Base-by-base conservation (phyloP, 2,329 filamentous ascomycete genomes). In the Xylariales sp. region DNA sequence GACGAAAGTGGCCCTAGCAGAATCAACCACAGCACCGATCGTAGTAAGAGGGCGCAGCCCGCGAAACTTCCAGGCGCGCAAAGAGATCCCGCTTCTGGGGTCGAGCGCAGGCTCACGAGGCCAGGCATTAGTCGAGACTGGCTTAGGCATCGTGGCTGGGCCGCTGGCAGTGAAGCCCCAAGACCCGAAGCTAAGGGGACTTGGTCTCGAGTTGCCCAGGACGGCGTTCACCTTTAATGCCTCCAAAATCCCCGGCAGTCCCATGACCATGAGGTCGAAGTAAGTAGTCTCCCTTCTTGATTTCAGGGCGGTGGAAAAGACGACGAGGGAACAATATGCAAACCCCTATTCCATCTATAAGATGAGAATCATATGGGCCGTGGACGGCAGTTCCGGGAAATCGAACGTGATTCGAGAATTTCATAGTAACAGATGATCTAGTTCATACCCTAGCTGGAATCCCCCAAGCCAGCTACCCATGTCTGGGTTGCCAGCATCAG, bases 1-100 rank as follows among this genome's bases (percentile, higher is more conserved):
- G n/a, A 86, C 86, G 41, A 97, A 94, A 79, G 87, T 93, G 41
- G 87, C 93, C 7, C 86, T 97, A 59, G 92, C 91, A 59, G 94
- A 97, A 80, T 90, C 93, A 16, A 90, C 90, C 36, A 97, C 95
- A 0, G 92, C 93, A 0, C 93, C 95, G 1, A 95, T 98, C 73
- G 97, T 98, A 62, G 95, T 98, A 36, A 91, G 95, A 69, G 95
- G 95, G 43, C 89, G 95, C 74, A 97, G 94, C 79, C 95, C 95
- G 3, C 88, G 95, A 45, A 98, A 98, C 80, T 98, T 98, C 79
- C 94, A 97, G 79, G 92, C 94, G 9, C 87, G 95, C 60, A 97
- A 97, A 79, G 95, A 98, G 79, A 91, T 97, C 68, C 94, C 95
- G 2, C 86, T 98, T 54, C 87, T 93, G 62, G 93, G 92, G 18